Evolutionary conservation across 768 basidiomycete species (phyloP), one percentile per base, ranked within the genome.

Genomic region (Amanita rimosa): DNA sequence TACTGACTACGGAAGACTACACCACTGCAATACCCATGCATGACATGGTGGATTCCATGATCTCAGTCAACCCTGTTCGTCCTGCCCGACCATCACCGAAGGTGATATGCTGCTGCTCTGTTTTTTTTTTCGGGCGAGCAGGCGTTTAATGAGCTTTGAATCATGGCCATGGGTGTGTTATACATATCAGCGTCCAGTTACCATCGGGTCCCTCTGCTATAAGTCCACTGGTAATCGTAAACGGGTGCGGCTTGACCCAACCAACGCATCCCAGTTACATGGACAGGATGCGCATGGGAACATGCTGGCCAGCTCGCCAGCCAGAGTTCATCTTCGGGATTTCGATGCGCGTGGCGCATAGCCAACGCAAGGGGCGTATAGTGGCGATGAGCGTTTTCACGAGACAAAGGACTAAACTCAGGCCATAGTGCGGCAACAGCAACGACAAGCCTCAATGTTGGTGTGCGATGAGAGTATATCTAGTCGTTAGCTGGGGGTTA

Each of bases 231-330:
- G 86, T 81, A 52, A 92, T 85, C 1, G 89, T 87, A 63, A 91
- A 91, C 0, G 87, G 89, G 54, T 93, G 90, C 1, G 68, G 64
- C 58, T 89, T 81, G 6, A 73, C 62, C 71, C 78, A 78, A 11
- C 74, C 75, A 33, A 66, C 61, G 60, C 67, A 59, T 4, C 83
- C 81, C 67, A 83, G 70, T 4, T 66, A 57, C 1, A 19, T 21
- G 21, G 77, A 74, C 13, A 84, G 64, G 1, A 85, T 63, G 9
- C 84, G 74, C 2, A 94, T 49, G 39, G 10, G 39, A 41, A 41
- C 39, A 21, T 19, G 24, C 13, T 41, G 39, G 19, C 19, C 39
- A 19, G 17, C 39, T 2, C 16, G 35, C 35, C 16, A 36, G 6
- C 38, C 38, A 11, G 21, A 39, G 21, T 39, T 39, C 7, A 39